Evolutionary conservation across 169 alveolate species (phyloP).

Genomic region (Theileria parva): DNA sequence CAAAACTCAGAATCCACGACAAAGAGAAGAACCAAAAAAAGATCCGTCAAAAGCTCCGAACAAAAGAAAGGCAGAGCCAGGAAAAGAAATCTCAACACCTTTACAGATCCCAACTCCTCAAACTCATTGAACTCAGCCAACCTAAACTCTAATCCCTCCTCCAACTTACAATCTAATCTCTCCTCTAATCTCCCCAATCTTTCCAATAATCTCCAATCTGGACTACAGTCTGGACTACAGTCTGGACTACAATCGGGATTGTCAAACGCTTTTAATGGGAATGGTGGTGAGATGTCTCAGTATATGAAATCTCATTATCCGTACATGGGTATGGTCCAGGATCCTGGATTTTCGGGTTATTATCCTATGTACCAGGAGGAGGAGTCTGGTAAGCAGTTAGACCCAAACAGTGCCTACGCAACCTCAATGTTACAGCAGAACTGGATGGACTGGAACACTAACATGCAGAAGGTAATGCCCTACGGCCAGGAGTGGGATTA

Average conservation of each 20-base stretch:
- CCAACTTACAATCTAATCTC: not conserved
- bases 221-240: too few species aligned
- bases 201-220: not conserved
- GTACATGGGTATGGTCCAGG: constrained; percentile 22
- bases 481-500: constrained; percentile 54
- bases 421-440: constrained; percentile 25
- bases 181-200: not conserved
- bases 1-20: not conserved
- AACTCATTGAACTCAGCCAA: not conserved
- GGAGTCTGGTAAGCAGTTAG: constrained; percentile 19
- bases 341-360: constrained; percentile 13
- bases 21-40: constrained; percentile 20
- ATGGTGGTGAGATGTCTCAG: constrained; percentile 4
- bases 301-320: constrained; percentile 29
- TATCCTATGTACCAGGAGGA: constrained; percentile 36
- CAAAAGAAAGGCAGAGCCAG: constrained; percentile 8
- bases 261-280: too few species aligned
- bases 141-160: not conserved
- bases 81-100: not conserved
- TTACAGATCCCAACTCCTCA: not conserved
- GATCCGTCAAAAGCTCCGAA: constrained; percentile 1
- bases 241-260: too few species aligned
- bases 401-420: not conserved
- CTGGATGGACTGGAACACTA: constrained; percentile 43
- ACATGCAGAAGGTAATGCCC: constrained; percentile 11